These are phyloP conservation scores for Flaveria robusta DNA, from an alignment of 129 eudicot species.

Conservation along the genomic window DNA sequence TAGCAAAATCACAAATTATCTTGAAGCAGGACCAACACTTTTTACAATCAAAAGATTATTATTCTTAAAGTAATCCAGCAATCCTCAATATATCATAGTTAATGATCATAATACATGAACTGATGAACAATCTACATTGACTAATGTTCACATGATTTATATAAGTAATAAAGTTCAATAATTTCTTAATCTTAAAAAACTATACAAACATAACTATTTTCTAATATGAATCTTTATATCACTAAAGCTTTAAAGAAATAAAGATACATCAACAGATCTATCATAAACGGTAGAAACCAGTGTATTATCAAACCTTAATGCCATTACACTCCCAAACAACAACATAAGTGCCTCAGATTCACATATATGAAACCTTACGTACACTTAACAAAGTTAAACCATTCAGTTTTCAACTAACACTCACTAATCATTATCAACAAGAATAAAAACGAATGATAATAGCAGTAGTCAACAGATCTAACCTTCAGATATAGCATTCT, in stretches of 20 bases:
- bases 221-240: neutral
- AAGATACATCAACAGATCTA: neutral
- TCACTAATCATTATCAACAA: no score
- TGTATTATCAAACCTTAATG: no score
- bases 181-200: neutral
- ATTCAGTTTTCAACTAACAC: no score
- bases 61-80: neutral
- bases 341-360: no score
- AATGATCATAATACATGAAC: neutral
- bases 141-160: neutral
- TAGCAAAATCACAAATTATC: neutral
- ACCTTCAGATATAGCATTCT: constrained; percentile 95
- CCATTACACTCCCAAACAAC: no score
- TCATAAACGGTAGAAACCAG: no score
- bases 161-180: neutral
- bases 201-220: neutral
- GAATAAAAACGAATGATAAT: no score
- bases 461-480: constrained; percentile 11
- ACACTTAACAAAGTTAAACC: no score
- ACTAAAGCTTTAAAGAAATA: neutral
- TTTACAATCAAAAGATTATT: neutral
- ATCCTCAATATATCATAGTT: neutral
- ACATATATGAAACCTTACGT: no score
- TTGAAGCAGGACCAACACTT: neutral
- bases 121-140: neutral